phyloP scores from a whole-genome alignment of 352 stramenopile genomes.

The Pythium dissimile region DNA sequence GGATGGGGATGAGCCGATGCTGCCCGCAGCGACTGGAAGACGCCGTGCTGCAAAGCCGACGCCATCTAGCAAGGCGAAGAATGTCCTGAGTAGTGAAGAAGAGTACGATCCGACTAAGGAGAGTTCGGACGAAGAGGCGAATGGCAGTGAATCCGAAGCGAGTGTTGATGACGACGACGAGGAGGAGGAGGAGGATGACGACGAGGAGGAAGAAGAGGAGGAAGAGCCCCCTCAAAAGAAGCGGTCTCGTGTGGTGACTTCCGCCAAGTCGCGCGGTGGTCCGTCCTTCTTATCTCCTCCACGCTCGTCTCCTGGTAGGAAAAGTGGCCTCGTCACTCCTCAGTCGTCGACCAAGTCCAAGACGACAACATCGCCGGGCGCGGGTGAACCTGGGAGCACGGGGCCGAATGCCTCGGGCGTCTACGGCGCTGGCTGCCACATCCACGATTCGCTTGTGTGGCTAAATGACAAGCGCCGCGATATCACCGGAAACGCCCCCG shows the following conservation, averaged over 20 bases:
- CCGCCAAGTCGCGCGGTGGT: slow-evolving; percentile 6
- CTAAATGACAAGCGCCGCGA: slow-evolving; percentile 88
- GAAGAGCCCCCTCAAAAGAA: slow-evolving; percentile 30
- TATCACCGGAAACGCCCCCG: slow-evolving; percentile 67
- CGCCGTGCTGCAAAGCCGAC: background rate
- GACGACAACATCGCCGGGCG: slow-evolving; percentile 13
- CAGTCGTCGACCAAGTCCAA: slow-evolving; percentile 21
- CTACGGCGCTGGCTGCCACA: slow-evolving; percentile 58
- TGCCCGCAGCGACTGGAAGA: background rate
- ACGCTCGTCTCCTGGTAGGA: background rate
- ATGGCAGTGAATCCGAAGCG: slow-evolving; percentile 24
- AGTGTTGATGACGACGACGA: slow-evolving; percentile 22
- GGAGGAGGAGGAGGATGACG: slow-evolving; percentile 35
- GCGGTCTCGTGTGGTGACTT: slow-evolving; percentile 11
- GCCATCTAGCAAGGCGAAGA: slow-evolving; percentile 11
- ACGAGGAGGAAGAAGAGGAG: slow-evolving; percentile 47
- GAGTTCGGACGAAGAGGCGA: slow-evolving; percentile 14
- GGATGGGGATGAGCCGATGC: slow-evolving; percentile 20
- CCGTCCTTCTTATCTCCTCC: slow-evolving; percentile 14
- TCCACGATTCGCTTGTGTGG: slow-evolving; percentile 93
- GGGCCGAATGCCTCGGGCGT: slow-evolving; percentile 28
- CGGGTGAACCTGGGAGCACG: slow-evolving; percentile 13
- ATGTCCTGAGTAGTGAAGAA: slow-evolving; percentile 47
- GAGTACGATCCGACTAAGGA: slow-evolving; percentile 29
- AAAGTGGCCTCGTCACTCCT: slow-evolving; percentile 13